These are phyloP conservation scores for Ascodesmis nigricans DNA, from an alignment of 495 filamentous ascomycete genomes.

Conservation along the genomic window DNA sequence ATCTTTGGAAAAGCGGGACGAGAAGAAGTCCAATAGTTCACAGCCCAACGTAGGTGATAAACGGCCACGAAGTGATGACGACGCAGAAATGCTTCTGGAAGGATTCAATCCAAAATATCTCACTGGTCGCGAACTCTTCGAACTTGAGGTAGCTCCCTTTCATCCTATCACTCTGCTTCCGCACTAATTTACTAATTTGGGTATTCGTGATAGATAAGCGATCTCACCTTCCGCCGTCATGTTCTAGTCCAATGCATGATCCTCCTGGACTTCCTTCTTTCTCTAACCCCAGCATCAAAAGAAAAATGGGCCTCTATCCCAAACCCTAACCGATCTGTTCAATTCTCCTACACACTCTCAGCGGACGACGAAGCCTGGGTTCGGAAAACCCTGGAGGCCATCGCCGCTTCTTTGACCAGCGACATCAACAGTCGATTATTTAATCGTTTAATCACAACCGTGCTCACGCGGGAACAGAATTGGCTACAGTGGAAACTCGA, in stretches of 20 bases:
- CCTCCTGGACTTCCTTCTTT: constrained; percentile 75
- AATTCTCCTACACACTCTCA: constrained; percentile 49
- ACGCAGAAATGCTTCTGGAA: constrained; percentile 39
- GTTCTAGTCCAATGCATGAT: constrained; percentile 89
- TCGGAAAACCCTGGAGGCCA: constrained; percentile 41
- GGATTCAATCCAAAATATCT: constrained; percentile 93
- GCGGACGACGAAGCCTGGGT: constrained; percentile 46
- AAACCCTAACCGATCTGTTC: constrained; percentile 54
- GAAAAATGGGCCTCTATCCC: constrained; percentile 47
- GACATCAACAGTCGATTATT: constrained; percentile 69
- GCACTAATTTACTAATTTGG: not conserved
- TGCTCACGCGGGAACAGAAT: constrained; percentile 84
- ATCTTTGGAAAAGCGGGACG: constrained; percentile 29
- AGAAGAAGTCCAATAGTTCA: constrained; percentile 37
- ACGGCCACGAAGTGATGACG: constrained; percentile 43
- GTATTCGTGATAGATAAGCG: constrained; percentile 46
- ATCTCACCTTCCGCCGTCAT: constrained; percentile 80
- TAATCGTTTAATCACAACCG: constrained; percentile 85
- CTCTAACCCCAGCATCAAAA: constrained; percentile 62
- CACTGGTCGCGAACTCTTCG: constrained; percentile 83
- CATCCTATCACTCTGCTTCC: not conserved
- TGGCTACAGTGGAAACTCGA: constrained; percentile 98
- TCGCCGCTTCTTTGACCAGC: constrained; percentile 58
- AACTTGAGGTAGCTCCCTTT: constrained; percentile 46
- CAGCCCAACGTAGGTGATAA: constrained; percentile 30